Percentiles rank a stretch among this genome's conserved stretches.
Conservation (phyloP, 139 green algal genomes). For the Cymbomonas tetramitiformis region DNA sequence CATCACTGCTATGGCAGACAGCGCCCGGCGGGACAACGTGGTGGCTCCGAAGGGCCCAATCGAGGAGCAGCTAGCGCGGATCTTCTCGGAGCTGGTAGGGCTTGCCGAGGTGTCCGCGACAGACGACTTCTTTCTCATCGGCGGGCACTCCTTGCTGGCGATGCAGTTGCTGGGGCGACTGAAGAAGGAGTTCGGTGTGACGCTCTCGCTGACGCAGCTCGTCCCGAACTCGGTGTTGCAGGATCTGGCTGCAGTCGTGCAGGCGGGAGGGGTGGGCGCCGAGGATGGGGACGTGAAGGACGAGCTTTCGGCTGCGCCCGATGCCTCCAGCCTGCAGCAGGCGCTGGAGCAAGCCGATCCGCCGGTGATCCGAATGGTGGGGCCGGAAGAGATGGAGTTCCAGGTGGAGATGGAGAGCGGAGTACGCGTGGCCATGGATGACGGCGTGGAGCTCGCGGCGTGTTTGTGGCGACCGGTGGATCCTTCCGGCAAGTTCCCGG, state of each 20-base stretch:
- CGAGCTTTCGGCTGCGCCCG: too few relatives aligned
- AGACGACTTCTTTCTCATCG: slow-evolving; percentile 25
- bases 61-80: slow-evolving; percentile 9
- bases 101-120: background rate
- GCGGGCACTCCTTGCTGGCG: slow-evolving; percentile 25
- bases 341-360: too few relatives aligned
- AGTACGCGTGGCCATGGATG: too few relatives aligned
- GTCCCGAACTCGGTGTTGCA: slow-evolving; percentile 1
- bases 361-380: too few relatives aligned
- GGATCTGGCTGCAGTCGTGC: background rate
- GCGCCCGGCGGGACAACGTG: background rate
- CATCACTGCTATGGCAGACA: background rate
- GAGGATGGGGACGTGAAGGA: background rate
- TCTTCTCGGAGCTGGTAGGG: slow-evolving; percentile 9
- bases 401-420: too few relatives aligned
- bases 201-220: background rate
- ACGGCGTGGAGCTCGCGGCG: slow-evolving; percentile 3
- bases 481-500: background rate
- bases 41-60: background rate
- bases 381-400: too few relatives aligned
- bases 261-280: background rate
- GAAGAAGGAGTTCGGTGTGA: background rate
- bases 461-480: slow-evolving; percentile 7
- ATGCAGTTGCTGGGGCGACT: slow-evolving; percentile 12
- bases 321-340: too few relatives aligned